Evolutionary conservation across 2,329 filamentous ascomycete genomes (phyloP), one percentile per base, ranked within the genome.

Genomic region (Cyphellophora europaea): DNA sequence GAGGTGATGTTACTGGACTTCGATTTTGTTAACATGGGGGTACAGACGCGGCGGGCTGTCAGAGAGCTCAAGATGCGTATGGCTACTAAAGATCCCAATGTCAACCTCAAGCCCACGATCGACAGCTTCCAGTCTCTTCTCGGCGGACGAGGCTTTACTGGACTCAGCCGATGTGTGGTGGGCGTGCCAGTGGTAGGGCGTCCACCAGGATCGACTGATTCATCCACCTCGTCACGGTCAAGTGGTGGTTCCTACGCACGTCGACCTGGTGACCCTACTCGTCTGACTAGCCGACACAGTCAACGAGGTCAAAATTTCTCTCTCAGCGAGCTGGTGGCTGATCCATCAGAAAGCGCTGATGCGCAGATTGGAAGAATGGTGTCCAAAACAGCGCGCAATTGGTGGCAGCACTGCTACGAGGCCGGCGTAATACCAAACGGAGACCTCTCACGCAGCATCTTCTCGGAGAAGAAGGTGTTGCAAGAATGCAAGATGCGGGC

Each of bases 351-450:
- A 0, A 66, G 72, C 11, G 80, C 82, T 14, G 86, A 94, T 47
- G 84, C 87, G 52, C 80, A 77, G 46, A 94, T 96, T 53, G 85
- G 86, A 11, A 88, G 85, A 53, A 93, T 93, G 70, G 87, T 96
- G 14, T 82, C 87, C 11, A 81, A 79, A 43, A 89, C 96, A 8
- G 89, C 87, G 2, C 74, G 91, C 28, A 96, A 89, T 86, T 98
- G 91, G 91, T 96, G 94, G 59, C 83, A 77, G 6, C 77, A 82
- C 34, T 95, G 89, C 65, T 96, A 95, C 56, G 89, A 95, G 59
- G 75, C 72, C 37, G 69, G 72, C 4, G 66, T 78, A 6, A 58
- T 73, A 40, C 54, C 58, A 2, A 59, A 69, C 40, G 56, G 63
- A 32, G 55, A 66, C 32, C 61, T 65, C 31, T 63, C 65, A 30